Conservation (phyloP, 169 alveolate genomes). For the Cryptosporidium tyzzeri region DNA sequence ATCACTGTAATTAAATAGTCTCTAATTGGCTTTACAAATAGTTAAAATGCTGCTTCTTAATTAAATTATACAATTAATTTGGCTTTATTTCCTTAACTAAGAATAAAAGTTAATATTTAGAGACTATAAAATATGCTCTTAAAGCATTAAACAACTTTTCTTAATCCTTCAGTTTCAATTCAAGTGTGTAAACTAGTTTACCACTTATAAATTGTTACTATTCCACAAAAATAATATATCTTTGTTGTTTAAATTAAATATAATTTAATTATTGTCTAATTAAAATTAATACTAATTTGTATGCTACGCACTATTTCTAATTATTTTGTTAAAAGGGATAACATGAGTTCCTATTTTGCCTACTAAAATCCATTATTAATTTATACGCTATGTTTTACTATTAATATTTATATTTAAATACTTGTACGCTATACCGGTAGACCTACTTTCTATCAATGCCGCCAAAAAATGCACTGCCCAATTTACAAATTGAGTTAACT, state of each 20-base stretch:
- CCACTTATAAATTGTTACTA: not conserved
- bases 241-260: not conserved
- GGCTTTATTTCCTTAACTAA: not conserved
- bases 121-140: not conserved
- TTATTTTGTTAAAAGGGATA: not conserved
- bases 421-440: not conserved
- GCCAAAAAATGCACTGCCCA: not conserved
- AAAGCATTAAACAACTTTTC: not conserved
- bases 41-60: not conserved
- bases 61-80: not conserved
- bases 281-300: no score
- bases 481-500: not conserved
- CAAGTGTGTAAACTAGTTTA: not conserved
- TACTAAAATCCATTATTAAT: not conserved
- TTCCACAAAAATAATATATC: no score
- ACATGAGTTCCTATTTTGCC: not conserved
- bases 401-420: no score
- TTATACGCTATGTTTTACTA: not conserved
- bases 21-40: not conserved
- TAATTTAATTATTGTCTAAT: no score
- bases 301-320: not conserved
- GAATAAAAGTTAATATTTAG: not conserved
- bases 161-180: not conserved
- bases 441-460: not conserved
- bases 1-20: not conserved